phyloP scores from a whole-genome alignment of 2,329 filamentous ascomycete genomes.

The Neocatenulostroma microsporum region DNA sequence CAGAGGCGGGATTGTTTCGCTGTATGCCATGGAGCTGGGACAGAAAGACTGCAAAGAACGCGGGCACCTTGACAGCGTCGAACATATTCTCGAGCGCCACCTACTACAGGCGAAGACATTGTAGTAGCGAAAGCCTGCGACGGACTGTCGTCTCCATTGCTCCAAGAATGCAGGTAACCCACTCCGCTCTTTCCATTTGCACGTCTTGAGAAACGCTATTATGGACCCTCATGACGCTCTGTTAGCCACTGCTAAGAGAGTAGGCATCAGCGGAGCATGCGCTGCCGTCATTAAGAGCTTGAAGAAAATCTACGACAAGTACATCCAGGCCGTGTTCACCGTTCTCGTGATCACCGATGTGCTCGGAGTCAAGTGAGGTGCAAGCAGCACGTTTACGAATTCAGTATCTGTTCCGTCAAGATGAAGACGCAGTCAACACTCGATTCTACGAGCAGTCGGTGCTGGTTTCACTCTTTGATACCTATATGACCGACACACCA shows the following conservation, averaged over 20 bases:
- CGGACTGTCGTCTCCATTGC: no score
- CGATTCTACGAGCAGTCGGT: neutral
- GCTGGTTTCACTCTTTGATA: neutral
- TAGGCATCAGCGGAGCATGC: slow-evolving; percentile 1
- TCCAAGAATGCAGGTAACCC: no score
- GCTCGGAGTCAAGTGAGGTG: neutral
- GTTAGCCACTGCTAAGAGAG: neutral
- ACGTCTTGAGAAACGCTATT: no score
- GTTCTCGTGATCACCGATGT: neutral
- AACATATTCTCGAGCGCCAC: no score
- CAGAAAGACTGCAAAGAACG: no score
- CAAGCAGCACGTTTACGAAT: slow-evolving; percentile 2
- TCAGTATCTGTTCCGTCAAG: neutral
- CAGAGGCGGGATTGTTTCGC: no score
- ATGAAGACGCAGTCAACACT: neutral
- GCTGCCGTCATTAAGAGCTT: neutral
- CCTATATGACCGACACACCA: neutral
- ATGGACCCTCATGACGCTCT: no score
- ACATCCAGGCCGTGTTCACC: slow-evolving; percentile 1
- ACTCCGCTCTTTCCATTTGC: no score
- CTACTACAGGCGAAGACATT: no score
- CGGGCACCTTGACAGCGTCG: no score
- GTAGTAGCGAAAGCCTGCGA: no score
- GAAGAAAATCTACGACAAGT: slow-evolving; percentile 2
- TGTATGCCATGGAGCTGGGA: no score